Evolutionary conservation across 345 rosid genomes (phyloP).

Genomic region (Moringa oleifera): DNA sequence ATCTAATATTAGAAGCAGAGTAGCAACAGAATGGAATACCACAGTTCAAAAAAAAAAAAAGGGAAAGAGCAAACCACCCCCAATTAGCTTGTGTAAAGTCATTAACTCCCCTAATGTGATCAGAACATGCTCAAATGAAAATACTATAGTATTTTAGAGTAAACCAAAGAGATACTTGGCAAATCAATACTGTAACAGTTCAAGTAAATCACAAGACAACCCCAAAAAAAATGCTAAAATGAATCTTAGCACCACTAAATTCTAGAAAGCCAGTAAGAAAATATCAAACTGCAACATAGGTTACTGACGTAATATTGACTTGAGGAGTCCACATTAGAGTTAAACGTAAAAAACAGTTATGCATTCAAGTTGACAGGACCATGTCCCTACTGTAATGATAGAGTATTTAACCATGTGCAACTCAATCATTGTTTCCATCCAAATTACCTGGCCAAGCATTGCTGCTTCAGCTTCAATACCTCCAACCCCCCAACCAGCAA

Average conservation of each 20-base stretch:
- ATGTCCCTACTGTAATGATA: too few relatives aligned
- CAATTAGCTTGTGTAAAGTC: not conserved
- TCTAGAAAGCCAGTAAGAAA: not conserved
- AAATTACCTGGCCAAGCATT: constrained; percentile 95
- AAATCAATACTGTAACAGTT: not conserved
- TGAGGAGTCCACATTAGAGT: too few relatives aligned
- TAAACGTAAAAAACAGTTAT: too few relatives aligned
- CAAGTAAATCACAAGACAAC: not conserved
- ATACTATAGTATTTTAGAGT: too few relatives aligned
- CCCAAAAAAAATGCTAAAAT: not conserved
- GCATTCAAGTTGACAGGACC: too few relatives aligned
- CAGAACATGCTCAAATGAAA: not conserved
- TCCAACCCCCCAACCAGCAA: constrained; percentile 99
- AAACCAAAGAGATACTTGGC: not conserved
- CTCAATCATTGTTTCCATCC: not conserved
- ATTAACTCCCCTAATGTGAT: not conserved
- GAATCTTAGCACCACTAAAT: not conserved
- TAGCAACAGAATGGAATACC: not conserved
- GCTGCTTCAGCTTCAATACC: constrained; percentile 99
- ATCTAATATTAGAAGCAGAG: not conserved
- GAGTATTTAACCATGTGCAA: not conserved
- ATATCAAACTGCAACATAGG: not conserved
- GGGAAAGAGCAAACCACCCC: not conserved
- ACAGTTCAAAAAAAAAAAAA: not conserved
- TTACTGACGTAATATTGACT: too few relatives aligned